phyloP scores from a whole-genome alignment of 202 grass and related monocot genomes.

The Brachypodium distachyon region DNA sequence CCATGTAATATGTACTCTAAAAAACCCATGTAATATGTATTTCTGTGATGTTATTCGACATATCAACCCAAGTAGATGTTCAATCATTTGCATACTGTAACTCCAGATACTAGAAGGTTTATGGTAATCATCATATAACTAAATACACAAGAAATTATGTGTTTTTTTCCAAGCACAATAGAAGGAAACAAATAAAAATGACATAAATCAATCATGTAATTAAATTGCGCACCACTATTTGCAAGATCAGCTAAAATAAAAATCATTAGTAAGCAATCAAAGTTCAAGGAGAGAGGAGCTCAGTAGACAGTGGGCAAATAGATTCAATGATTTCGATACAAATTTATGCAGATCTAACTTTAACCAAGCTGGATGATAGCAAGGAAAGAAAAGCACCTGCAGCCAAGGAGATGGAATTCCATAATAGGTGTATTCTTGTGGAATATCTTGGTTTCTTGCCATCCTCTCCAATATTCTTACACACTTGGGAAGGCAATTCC shows the following conservation, averaged over 20 bases:
- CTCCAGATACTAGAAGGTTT: neutral
- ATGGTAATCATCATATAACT: neutral
- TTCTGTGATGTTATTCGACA: neutral
- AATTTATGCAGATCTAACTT: too few relatives aligned
- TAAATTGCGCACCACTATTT: neutral
- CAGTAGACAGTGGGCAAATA: neutral
- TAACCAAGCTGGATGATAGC: neutral
- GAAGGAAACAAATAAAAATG: neutral
- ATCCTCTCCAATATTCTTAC: slow-evolving; percentile 87
- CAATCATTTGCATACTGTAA: neutral
- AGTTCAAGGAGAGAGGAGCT: neutral
- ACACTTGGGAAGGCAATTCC: slow-evolving; percentile 98
- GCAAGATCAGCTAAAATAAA: neutral
- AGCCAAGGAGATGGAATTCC: slow-evolving; percentile 99
- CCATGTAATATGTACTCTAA: neutral
- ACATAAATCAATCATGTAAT: neutral
- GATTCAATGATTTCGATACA: neutral
- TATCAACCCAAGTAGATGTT: neutral
- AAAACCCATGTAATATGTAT: neutral
- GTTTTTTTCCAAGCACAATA: neutral
- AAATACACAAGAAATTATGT: neutral
- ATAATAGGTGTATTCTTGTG: slow-evolving; percentile 96
- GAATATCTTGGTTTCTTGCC: slow-evolving; percentile 98
- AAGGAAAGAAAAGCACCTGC: slow-evolving; percentile 52
- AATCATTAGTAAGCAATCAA: neutral